phyloP scores from a whole-genome alignment of 2,329 filamentous ascomycete genomes.

The Acephala macrosclerotiorum region DNA sequence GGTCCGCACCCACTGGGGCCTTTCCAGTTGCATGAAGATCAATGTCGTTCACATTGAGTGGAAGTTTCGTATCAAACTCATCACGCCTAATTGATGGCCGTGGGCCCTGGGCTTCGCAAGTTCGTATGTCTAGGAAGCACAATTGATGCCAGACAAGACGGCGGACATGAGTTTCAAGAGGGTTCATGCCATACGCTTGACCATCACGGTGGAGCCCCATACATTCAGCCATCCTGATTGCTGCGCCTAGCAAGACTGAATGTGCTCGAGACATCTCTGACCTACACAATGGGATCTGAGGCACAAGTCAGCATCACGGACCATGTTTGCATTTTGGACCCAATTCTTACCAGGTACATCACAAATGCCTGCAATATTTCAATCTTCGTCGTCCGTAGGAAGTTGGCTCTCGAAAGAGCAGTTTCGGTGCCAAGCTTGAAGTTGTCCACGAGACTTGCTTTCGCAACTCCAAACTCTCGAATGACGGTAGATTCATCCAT shows the following conservation, averaged over 20 bases:
- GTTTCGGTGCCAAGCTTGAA: conserved; percentile 73
- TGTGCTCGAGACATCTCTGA: conserved; percentile 77
- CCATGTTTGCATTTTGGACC: too few relatives aligned
- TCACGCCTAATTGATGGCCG: conserved; percentile 74
- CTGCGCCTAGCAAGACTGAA: conserved; percentile 74
- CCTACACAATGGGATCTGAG: conserved; percentile 73
- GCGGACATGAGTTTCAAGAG: conserved; percentile 75
- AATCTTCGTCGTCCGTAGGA: conserved; percentile 74
- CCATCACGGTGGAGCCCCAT: conserved; percentile 77
- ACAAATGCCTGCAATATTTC: conserved; percentile 80
- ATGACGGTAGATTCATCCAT: conserved; percentile 62
- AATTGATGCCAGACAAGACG: conserved; percentile 80
- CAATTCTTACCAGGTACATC: conserved; percentile 72
- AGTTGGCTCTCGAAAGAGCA: conserved; percentile 72
- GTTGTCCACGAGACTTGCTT: conserved; percentile 64
- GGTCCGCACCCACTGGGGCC: conserved; percentile 48
- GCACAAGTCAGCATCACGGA: conserved; percentile 3
- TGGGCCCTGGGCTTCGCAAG: conserved; percentile 77
- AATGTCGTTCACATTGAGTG: conserved; percentile 73
- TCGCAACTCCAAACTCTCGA: conserved; percentile 62
- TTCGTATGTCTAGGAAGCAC: conserved; percentile 78
- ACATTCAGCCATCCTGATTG: conserved; percentile 77
- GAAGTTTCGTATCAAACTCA: conserved; percentile 77
- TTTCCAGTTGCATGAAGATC: conserved; percentile 60
- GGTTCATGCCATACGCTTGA: conserved; percentile 67